Conservation (phyloP, 1,284 basidiomycete genomes). For the Ustilago curta region DNA sequence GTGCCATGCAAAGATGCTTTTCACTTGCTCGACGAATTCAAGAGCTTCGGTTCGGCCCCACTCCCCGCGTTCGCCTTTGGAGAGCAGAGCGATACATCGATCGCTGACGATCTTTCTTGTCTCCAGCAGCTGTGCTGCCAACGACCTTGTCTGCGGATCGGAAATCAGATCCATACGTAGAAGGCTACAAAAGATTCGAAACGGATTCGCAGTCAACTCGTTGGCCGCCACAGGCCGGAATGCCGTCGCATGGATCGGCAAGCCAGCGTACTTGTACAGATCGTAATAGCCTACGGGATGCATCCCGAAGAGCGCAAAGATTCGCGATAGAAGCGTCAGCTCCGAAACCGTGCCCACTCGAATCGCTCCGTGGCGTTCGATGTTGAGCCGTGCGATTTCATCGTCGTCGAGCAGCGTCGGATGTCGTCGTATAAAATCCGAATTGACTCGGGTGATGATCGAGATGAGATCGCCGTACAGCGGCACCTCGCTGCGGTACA, state of each 20-base stretch:
- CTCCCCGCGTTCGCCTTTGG: constrained; percentile 44
- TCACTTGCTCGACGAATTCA: constrained; percentile 67
- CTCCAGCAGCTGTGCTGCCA: constrained; percentile 63
- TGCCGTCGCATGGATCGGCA: constrained; percentile 71
- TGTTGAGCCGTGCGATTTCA: constrained; percentile 63
- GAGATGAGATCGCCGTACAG: constrained; percentile 71
- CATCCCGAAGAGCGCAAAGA: constrained; percentile 71
- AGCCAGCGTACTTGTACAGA: constrained; percentile 67
- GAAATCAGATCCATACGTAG: constrained; percentile 69
- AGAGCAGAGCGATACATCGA: constrained; percentile 62
- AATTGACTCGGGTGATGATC: constrained; percentile 70
- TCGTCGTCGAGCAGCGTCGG: constrained; percentile 47
- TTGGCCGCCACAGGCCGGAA: constrained; percentile 68
- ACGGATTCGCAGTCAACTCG: constrained; percentile 70
- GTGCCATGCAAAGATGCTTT: constrained; percentile 71
- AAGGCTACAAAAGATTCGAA: constrained; percentile 71
- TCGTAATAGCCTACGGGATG: constrained; percentile 71
- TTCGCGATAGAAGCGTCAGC: constrained; percentile 68
- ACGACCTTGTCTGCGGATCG: constrained; percentile 55
- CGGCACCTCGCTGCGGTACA: constrained; percentile 71
- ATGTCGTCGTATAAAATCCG: constrained; percentile 34
- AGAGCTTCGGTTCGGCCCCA: constrained; percentile 17
- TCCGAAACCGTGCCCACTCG: constrained; percentile 70
- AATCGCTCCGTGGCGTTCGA: constrained; percentile 71
- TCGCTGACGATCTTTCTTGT: constrained; percentile 70